Evolutionary conservation across 768 basidiomycete genomes (phyloP).

Genomic region (Auricularia heimuer): DNA sequence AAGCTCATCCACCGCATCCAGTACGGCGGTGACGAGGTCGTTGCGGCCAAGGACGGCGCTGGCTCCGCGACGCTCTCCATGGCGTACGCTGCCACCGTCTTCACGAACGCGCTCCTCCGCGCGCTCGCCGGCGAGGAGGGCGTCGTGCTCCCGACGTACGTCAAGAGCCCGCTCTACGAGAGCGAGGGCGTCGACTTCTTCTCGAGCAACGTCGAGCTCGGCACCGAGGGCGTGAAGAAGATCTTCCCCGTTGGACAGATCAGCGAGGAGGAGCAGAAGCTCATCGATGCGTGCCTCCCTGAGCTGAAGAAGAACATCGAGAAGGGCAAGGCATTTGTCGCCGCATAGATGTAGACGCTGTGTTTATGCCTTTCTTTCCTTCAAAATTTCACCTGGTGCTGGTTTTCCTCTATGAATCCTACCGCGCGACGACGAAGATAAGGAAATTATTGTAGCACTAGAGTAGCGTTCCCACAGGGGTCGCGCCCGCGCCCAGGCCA

Average conservation of each 20-base stretch:
- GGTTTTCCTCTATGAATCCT: not conserved
- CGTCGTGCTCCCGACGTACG: conserved; percentile 71
- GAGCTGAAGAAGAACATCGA: conserved; percentile 97
- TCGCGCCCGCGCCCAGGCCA: too few relatives aligned
- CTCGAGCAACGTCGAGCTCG: conserved; percentile 89
- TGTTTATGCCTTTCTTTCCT: not conserved
- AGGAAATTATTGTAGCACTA: not conserved
- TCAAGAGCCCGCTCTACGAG: conserved; percentile 79
- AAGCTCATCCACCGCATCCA: conserved; percentile 90
- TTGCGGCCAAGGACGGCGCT: conserved; percentile 91
- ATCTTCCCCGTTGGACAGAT: conserved; percentile 78
- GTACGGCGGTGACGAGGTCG: conserved; percentile 96
- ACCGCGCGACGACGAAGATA: not conserved
- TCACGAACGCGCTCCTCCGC: conserved; percentile 49
- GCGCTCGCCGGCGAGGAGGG: conserved; percentile 59
- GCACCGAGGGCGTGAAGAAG: conserved; percentile 82
- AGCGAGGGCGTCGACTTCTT: conserved; percentile 89
- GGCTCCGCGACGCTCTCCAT: conserved; percentile 69
- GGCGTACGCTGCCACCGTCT: conserved; percentile 70
- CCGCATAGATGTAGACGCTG: not conserved
- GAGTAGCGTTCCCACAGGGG: too few relatives aligned
- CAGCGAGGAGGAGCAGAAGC: conserved; percentile 72
- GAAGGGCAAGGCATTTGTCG: conserved; percentile 77
- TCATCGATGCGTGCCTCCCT: conserved; percentile 79
- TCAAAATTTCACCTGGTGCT: not conserved